Percentiles rank a stretch among this genome's conserved stretches.
Conservation (phyloP, 2,329 filamentous ascomycete species). For the Xylariaceae sp. region DNA sequence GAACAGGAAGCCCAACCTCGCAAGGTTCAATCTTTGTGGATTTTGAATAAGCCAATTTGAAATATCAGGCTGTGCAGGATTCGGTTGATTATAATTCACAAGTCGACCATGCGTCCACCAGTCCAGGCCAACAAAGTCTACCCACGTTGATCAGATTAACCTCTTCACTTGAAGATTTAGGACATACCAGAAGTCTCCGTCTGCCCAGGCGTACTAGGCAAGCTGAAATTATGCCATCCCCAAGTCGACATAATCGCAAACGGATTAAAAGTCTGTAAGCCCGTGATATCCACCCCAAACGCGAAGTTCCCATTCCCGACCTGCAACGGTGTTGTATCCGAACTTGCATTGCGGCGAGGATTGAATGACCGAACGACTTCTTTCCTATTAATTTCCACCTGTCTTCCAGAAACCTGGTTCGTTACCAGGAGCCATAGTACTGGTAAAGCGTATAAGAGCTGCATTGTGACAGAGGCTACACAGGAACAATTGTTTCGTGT, state of each 20-base stretch:
- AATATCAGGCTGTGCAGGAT: constrained; percentile 40
- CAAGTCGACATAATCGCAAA: constrained; percentile 47
- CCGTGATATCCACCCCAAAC: constrained; percentile 46
- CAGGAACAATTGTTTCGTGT: neutral
- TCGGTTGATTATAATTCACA: constrained; percentile 42
- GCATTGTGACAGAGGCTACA: neutral
- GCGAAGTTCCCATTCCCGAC: constrained; percentile 51
- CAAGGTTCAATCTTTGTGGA: constrained; percentile 51
- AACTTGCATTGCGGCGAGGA: constrained; percentile 45
- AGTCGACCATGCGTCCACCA: constrained; percentile 44
- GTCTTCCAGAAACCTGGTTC: constrained; percentile 4
- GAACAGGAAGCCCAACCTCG: constrained; percentile 47
- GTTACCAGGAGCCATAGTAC: constrained; percentile 7
- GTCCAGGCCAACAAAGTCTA: constrained; percentile 41
- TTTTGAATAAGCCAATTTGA: constrained; percentile 46
- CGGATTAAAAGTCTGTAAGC: constrained; percentile 45
- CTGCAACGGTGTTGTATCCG: constrained; percentile 50
- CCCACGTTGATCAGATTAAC: neutral
- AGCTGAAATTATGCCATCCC: constrained; percentile 50
- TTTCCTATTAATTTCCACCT: constrained; percentile 28
- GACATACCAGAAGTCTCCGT: constrained; percentile 35
- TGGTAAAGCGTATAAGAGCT: neutral
- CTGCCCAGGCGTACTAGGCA: constrained; percentile 40
- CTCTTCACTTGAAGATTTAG: neutral
- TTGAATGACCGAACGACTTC: constrained; percentile 43